Evolutionary conservation across 768 basidiomycete species (phyloP).

Genomic region (Crepidotus variabilis): DNA sequence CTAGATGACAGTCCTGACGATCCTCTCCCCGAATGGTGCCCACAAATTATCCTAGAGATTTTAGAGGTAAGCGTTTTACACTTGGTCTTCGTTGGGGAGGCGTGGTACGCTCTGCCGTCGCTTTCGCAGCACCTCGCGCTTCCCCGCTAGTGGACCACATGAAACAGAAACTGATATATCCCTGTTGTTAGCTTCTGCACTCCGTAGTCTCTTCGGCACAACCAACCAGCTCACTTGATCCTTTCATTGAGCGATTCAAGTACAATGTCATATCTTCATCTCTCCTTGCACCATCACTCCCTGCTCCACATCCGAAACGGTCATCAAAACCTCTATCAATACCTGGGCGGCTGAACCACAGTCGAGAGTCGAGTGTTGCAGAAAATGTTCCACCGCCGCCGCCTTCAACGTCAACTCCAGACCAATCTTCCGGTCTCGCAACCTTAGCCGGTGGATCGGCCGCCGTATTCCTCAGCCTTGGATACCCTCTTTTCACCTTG

Average conservation of each 20-base stretch:
- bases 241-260: constrained; percentile 78
- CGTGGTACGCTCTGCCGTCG: constrained; percentile 2
- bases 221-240: constrained; percentile 32
- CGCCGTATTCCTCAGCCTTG: constrained; percentile 38
- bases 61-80: constrained; percentile 33
- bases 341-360: constrained; percentile 47
- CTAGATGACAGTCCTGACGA: constrained; percentile 22
- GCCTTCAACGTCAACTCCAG: constrained; percentile 23
- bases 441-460: constrained; percentile 35
- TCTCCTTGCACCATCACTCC: constrained; percentile 56
- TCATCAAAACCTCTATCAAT: constrained; percentile 32
- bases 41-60: constrained; percentile 29
- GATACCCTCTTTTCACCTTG: constrained; percentile 38
- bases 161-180: not conserved
- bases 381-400: constrained; percentile 18
- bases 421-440: constrained; percentile 36
- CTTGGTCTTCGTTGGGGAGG: constrained; percentile 11
- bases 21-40: constrained; percentile 34
- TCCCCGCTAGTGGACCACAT: not conserved
- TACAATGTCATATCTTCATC: constrained; percentile 81
- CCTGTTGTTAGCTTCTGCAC: not conserved
- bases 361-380: constrained; percentile 36
- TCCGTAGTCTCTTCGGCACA: constrained; percentile 33
- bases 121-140: not conserved
- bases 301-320: constrained; percentile 34